Conservation (phyloP, 2,329 filamentous ascomycete species). For the Diaporthe capsici region DNA sequence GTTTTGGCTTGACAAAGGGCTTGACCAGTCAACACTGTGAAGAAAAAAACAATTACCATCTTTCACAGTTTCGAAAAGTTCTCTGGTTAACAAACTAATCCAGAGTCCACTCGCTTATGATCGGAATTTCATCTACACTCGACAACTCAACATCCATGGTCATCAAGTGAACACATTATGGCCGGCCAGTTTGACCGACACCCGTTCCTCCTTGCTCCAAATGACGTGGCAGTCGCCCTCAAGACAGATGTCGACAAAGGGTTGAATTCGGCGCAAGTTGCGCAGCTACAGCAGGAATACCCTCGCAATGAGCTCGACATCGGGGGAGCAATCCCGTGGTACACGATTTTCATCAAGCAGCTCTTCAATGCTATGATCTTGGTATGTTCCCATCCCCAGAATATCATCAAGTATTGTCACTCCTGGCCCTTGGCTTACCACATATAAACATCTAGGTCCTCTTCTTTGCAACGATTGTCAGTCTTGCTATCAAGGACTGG, state of each 20-base stretch:
- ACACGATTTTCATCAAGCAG: slow-evolving; percentile 81
- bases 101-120: slow-evolving; percentile 25
- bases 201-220: slow-evolving; percentile 72
- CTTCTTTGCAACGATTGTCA: slow-evolving; percentile 81
- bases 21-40: slow-evolving; percentile 4
- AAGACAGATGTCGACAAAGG: slow-evolving; percentile 77
- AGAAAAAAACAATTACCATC: neutral
- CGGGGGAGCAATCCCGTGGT: slow-evolving; percentile 75
- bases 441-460: slow-evolving; percentile 73
- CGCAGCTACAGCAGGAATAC: slow-evolving; percentile 70
- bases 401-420: slow-evolving; percentile 35
- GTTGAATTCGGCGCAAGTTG: slow-evolving; percentile 72
- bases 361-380: slow-evolving; percentile 84
- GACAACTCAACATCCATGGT: slow-evolving; percentile 23
- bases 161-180: slow-evolving; percentile 51
- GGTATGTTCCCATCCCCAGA: slow-evolving; percentile 56
- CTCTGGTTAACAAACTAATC: neutral
- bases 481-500: slow-evolving; percentile 72
- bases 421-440: slow-evolving; percentile 55
- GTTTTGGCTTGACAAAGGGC: neutral
- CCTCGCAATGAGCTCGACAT: slow-evolving; percentile 80
- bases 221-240: slow-evolving; percentile 74
- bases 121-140: neutral
- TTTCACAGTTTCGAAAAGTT: neutral
- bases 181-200: slow-evolving; percentile 65